Conservation (phyloP, 78 protist genomes). For the Emiliania huxleyi region DNA sequence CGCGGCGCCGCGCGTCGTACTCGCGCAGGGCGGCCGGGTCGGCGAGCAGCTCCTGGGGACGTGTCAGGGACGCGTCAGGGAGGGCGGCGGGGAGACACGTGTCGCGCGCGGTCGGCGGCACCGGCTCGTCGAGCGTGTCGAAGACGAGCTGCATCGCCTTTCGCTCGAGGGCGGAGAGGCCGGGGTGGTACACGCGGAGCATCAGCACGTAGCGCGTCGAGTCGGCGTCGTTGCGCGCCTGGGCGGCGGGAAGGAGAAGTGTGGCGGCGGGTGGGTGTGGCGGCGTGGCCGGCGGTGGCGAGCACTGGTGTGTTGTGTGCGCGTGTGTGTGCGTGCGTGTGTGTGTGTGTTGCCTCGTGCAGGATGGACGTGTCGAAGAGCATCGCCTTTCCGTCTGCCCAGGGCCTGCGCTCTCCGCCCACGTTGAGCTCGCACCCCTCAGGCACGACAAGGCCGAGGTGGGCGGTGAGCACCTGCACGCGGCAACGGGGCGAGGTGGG, state of each 20-base stretch:
- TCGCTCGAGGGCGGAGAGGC: not conserved
- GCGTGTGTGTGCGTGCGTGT: too few relatives aligned
- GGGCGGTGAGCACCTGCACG: not conserved
- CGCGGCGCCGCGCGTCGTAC: not conserved
- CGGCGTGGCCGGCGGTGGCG: too few relatives aligned
- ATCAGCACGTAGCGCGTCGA: not conserved
- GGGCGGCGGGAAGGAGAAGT: too few relatives aligned
- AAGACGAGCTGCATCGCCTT: not conserved
- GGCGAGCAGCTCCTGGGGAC: not conserved
- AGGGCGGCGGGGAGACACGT: too few relatives aligned
- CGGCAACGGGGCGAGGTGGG: too few relatives aligned
- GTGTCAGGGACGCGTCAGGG: too few relatives aligned
- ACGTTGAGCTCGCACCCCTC: not conserved
- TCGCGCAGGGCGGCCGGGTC: not conserved
- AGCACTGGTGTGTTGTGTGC: too few relatives aligned
- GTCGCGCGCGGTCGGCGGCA: too few relatives aligned
- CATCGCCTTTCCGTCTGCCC: not conserved
- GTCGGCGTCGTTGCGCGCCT: not conserved
- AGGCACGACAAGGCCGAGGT: constrained; percentile 4
- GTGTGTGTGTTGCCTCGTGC: too few relatives aligned
- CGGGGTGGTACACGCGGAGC: not conserved
- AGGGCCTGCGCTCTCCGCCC: not conserved
- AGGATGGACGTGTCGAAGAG: constrained; percentile 20
- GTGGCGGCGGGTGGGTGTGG: too few relatives aligned
- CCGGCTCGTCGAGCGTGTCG: too few relatives aligned